Evolutionary conservation across 164 flowering plant species (phyloP).

Genomic region (Vitis rotundifolia): DNA sequence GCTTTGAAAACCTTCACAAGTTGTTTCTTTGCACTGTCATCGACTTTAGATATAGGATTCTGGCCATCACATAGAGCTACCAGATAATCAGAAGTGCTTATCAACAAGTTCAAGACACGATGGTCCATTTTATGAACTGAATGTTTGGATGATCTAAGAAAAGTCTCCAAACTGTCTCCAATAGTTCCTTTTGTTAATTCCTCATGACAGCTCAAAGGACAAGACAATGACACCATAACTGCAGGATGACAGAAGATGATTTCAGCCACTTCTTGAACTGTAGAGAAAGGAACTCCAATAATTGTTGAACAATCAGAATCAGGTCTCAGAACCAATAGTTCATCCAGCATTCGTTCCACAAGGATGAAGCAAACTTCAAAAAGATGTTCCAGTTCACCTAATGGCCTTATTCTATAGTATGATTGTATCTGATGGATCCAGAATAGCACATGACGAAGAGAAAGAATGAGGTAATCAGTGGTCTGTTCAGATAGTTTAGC

Average conservation of each 20-base stretch:
- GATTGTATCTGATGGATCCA: slow-evolving; percentile 61
- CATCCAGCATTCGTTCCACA: slow-evolving; percentile 42
- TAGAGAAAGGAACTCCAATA: slow-evolving; percentile 16
- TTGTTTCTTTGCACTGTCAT: slow-evolving; percentile 17
- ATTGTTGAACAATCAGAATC: slow-evolving; percentile 22
- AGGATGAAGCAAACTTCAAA: slow-evolving; percentile 50
- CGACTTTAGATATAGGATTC: slow-evolving; percentile 10
- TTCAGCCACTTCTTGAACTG: slow-evolving; percentile 40
- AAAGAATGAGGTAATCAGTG: slow-evolving; percentile 36
- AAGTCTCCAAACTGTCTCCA: slow-evolving; percentile 25
- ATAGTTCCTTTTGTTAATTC: slow-evolving; percentile 16
- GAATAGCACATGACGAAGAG: slow-evolving; percentile 64
- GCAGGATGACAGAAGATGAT: slow-evolving; percentile 70
- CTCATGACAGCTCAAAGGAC: slow-evolving; percentile 28
- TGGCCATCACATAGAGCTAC: slow-evolving; percentile 23
- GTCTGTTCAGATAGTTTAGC: slow-evolving; percentile 43
- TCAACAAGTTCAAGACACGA: slow-evolving; percentile 44
- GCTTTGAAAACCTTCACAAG: slow-evolving; percentile 38
- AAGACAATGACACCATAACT: slow-evolving; percentile 34
- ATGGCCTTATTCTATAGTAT: slow-evolving; percentile 41
- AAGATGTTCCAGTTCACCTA: slow-evolving; percentile 36
- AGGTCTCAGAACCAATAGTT: slow-evolving; percentile 31
- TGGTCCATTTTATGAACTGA: slow-evolving; percentile 43
- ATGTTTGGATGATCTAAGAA: slow-evolving; percentile 29
- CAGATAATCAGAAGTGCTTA: slow-evolving; percentile 36